Base-by-base conservation (phyloP, 129 eudicot genomes). In the Saposhnikovia divaricata region DNA sequence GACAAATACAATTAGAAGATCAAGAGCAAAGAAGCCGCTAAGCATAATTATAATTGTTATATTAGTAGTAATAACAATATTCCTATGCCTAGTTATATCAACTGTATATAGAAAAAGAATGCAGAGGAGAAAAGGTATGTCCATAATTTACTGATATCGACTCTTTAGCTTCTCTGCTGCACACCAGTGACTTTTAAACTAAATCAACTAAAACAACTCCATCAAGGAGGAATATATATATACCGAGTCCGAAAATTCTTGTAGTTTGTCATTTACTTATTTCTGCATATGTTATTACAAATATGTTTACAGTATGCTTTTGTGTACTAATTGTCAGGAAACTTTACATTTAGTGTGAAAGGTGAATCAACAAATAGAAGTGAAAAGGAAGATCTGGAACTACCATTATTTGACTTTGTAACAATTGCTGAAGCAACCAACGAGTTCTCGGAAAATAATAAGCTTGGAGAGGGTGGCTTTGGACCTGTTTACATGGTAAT, bases 401-500 rank as follows among this genome's bases (percentile, higher is more conserved):
- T 73, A 43, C 77, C 77, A 73, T 44, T 73, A 4, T 73, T 23
- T 73, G 77, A 42, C 38, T 73, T 73, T 1, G 6, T 9, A 10
- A 44, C 31, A 43, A 73, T 73, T 31, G 51, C 38, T 43, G 37
- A 73, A 31, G 77, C 77, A 9, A 73, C 77, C 37, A 42, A 42
- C 16, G 16, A 44, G 14, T 73, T 73, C 55, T 73, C 77, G 19
- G 34, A 43, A 73, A 73, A 44, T 55, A 73, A 73, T 43, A 73
- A 73, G 55, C 77, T 73, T 3, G 77, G 77, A n/a, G 77, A 73
- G 21, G 77, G 77, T 10, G 77, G 77, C 31, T 73, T 73, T 44
- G 77, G 77, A 43, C 77, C 77, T 43, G 77, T 73, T 5, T 73
- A 73, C 39, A 44, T 23, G 77, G 77, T 73, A 73, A 43, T 9